Evolutionary conservation across 345 rosid genomes (phyloP), one percentile per base, ranked within the genome.

Genomic region (Sisymbrium altissimum): DNA sequence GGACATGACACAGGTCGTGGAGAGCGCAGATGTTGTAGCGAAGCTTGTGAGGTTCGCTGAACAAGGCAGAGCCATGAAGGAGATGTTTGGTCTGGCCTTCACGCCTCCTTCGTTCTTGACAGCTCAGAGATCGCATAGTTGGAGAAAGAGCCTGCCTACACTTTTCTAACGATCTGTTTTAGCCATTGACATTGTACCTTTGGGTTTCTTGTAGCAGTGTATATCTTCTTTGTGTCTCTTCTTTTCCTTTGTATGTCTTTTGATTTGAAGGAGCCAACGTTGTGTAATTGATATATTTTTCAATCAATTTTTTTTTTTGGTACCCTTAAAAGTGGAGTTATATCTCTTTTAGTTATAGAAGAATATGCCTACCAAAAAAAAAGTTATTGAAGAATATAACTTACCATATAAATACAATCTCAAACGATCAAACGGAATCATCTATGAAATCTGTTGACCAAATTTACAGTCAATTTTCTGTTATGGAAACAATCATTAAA

Each of bases 31-130:
- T n/a, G 80, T 95, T 48, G 86, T 95, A 27, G 96, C 94, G 1
- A 95, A 90, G 85, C 84, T 95, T 69, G 84, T 86, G 44, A 84
- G 88, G 71, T 88, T 95, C 61, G 86, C 83, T 1, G 98, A 87
- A 68, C 97, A 92, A 64, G 99, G 96, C 15, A 77, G 80, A n/a
- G 93, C 87, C 40, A 80, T 88, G 27, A 92, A 92, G 81, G 96
- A 85, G 78, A 90, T 88, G 97, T 88, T 92, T 55, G 98, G 99
- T 8, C 87, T 92, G 41, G 87, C 85, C 80, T 92, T 95, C 76
- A 81, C 92, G 2, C 87, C 93, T 18, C 83, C 90, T 8, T 74
- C 78, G 56, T 54, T 69, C 79, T 44, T 69, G 23, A 63, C 79
- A 30, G 75, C 82, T 73, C 79, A 85, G 18, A 88, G 82, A 77